phyloP scores from a whole-genome alignment of 2,329 filamentous ascomycete genomes.

The Mollisiaceae sp. region DNA sequence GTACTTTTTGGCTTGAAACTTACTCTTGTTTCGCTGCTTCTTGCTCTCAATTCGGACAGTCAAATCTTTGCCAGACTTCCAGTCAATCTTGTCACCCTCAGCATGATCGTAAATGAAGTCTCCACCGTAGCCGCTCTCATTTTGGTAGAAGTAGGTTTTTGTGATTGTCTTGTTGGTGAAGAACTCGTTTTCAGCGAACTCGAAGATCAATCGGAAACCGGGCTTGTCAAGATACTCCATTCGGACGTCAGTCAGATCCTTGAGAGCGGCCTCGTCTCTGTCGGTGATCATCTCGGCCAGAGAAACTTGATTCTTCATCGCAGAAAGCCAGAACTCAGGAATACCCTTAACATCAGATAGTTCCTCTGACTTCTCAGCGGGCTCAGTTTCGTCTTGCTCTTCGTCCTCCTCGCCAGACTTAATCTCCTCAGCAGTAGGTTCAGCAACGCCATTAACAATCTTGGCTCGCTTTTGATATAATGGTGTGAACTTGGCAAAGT shows the following conservation, averaged over 20 bases:
- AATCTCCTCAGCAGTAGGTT: slow-evolving; percentile 88
- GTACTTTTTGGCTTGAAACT: slow-evolving; percentile 42
- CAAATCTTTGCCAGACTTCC: slow-evolving; percentile 91
- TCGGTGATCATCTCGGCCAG: slow-evolving; percentile 99
- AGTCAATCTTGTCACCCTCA: slow-evolving; percentile 96
- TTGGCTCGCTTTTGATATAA: slow-evolving; percentile 93
- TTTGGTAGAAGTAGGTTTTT: slow-evolving; percentile 99
- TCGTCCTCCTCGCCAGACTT: slow-evolving; percentile 83
- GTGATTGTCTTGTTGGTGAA: slow-evolving; percentile 97
- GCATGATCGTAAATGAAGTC: slow-evolving; percentile 99
- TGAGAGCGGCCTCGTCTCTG: slow-evolving; percentile 91
- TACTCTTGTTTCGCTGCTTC: slow-evolving; percentile 99
- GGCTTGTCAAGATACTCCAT: slow-evolving; percentile 99
- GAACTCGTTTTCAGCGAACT: slow-evolving; percentile 93
- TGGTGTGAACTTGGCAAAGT: slow-evolving; percentile 97
- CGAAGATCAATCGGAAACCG: slow-evolving; percentile 97
- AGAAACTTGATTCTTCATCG: slow-evolving; percentile 99
- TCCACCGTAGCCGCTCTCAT: slow-evolving; percentile 96
- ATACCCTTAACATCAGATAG: slow-evolving; percentile 72
- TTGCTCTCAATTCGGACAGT: slow-evolving; percentile 97
- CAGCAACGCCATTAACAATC: slow-evolving; percentile 85
- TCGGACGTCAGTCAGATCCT: slow-evolving; percentile 87
- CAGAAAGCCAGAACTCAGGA: slow-evolving; percentile 98
- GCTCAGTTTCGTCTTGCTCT: slow-evolving; percentile 57
- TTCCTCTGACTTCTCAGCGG: slow-evolving; percentile 56